Evolutionary conservation across 495 filamentous ascomycete species (phyloP).

Genomic region (Aspergillus sparsus): DNA sequence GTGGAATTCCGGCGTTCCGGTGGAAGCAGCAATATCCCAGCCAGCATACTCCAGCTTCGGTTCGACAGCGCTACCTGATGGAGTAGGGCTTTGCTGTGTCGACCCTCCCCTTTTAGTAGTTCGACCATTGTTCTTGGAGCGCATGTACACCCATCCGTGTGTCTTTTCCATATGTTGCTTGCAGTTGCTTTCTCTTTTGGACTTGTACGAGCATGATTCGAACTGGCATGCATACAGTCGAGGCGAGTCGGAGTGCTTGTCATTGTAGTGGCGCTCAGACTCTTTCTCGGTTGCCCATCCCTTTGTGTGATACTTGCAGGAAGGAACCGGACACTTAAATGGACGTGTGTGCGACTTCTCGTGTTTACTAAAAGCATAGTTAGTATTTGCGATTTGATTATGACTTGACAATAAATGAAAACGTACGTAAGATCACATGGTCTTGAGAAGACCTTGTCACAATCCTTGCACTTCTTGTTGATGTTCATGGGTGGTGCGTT

Average conservation of each 20-base stretch:
- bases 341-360: constrained; percentile 96
- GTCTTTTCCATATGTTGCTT: constrained; percentile 99
- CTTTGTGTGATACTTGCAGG: constrained; percentile 81
- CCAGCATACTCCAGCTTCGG: constrained; percentile 7
- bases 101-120: constrained; percentile 10
- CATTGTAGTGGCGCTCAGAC: constrained; percentile 89
- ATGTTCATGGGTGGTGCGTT: constrained; percentile 70
- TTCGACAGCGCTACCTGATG: constrained; percentile 10
- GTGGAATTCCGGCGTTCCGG: constrained; percentile 13
- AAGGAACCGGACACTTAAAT: constrained; percentile 80
- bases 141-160: constrained; percentile 84
- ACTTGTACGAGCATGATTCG: constrained; percentile 84
- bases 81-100: constrained; percentile 15
- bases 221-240: constrained; percentile 79
- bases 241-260: constrained; percentile 84
- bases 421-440: constrained; percentile 77
- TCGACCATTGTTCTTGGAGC: constrained; percentile 81
- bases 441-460: constrained; percentile 88
- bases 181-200: constrained; percentile 95
- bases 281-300: constrained; percentile 99
- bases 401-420: background rate
- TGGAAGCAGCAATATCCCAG: constrained; percentile 17
- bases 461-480: constrained; percentile 73
- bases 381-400: constrained; percentile 23
- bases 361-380: constrained; percentile 63